Conservation (phyloP, 2,329 filamentous ascomycete species). For the Mollisia scopiformis region DNA sequence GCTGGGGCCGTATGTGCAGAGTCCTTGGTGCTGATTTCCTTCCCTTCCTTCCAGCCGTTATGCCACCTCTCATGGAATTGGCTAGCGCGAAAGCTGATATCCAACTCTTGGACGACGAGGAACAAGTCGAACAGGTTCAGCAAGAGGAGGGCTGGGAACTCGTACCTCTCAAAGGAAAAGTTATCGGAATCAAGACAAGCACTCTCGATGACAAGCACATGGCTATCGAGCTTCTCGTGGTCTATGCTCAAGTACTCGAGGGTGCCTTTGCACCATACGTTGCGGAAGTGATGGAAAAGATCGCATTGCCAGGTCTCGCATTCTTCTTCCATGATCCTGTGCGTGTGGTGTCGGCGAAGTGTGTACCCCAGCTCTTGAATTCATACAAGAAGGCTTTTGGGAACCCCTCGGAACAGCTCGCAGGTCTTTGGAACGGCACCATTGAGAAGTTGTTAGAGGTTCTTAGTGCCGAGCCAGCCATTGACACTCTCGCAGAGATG, state of each 20-base stretch:
- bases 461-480: constrained; percentile 88
- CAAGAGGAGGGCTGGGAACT: constrained; percentile 98
- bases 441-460: constrained; percentile 93
- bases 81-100: constrained; percentile 97
- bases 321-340: constrained; percentile 99
- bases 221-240: constrained; percentile 97
- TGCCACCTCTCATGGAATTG: constrained; percentile 89
- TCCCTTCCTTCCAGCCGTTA: constrained; percentile 88
- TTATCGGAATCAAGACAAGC: constrained; percentile 97
- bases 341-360: constrained; percentile 90
- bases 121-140: constrained; percentile 89
- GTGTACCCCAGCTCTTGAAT: constrained; percentile 89
- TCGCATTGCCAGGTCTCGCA: constrained; percentile 87
- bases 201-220: constrained; percentile 98
- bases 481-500: constrained; percentile 97
- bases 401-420: constrained; percentile 75
- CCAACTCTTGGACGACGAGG: constrained; percentile 92
- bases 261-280: constrained; percentile 91
- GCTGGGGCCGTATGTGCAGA: constrained; percentile 98
- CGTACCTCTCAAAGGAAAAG: constrained; percentile 94
- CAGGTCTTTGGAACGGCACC: constrained; percentile 81
- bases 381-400: constrained; percentile 94
- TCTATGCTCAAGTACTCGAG: constrained; percentile 96
- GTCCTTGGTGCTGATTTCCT: constrained; percentile 90
- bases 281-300: constrained; percentile 92